Evolutionary conservation across 2,329 filamentous ascomycete genomes (phyloP), one percentile per base, ranked within the genome.

Genomic region (Talaromyces sp.): DNA sequence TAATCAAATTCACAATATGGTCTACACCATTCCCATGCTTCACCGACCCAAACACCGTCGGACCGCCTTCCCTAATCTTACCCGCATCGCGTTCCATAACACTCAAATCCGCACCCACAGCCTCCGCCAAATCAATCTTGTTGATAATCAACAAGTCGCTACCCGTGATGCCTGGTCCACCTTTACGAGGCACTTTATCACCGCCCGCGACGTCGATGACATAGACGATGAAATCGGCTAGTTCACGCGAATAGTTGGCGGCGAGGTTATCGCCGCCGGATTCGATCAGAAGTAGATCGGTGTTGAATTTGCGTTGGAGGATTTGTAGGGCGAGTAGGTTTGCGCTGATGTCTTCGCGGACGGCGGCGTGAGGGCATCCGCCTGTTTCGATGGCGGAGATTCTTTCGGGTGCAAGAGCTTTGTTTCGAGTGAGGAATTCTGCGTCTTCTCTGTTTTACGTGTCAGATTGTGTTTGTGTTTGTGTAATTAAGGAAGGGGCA

Each of bases 151-250:
- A 76, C 73, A 99, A 73, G 70, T 99, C 94, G 67, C 89, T 94
- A 77, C 97, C 93, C 5, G 94, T 99, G 72, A 99, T 99, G 1
- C 94, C 94, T 0, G 94, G 94, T 0, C 94, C 94, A 28, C 94
- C 94, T 78, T 99, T 99, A 28, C 94, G 79, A 0, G 94, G 94
- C 53, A 99, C 88, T 82, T 99, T 99, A 75, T 99, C 94, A 11
- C 94, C 94, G 21, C 94, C 94, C 57, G 87, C 89, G 17, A 99
- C 94, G 75, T 99, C 94, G 66, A 99, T 97, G 31, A 99, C 94
- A 73, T 99, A 99, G 76, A 99, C 88, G 75, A 99, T 99, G 73
- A 89, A 99, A 74, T 99, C 94, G 1, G 94, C 94, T 64, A 99
- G 80, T 76, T 99, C 94, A 59, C 94, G 83, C 57, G 85, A 89